phyloP scores from a whole-genome alignment of 495 filamentous ascomycete species.

The Ascodesmis nigricans region DNA sequence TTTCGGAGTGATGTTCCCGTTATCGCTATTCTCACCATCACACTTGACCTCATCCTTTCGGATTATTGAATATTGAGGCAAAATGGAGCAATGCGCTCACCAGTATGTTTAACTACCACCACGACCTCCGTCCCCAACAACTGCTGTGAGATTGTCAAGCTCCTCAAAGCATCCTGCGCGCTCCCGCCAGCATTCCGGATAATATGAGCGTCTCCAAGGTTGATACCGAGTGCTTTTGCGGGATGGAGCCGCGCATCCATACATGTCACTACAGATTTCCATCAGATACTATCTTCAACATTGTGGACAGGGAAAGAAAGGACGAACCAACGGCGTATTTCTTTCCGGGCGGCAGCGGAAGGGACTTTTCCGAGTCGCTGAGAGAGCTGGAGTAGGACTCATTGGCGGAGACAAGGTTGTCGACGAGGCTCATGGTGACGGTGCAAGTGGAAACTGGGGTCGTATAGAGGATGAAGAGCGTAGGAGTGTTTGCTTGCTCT shows the following conservation, averaged over 20 bases:
- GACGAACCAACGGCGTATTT: conserved; percentile 35
- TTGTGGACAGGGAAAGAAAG: not conserved
- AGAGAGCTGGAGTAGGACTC: conserved; percentile 39
- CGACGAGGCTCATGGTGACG: no score
- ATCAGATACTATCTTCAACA: conserved; percentile 3
- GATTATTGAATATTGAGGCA: no score
- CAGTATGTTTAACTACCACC: conserved; percentile 51
- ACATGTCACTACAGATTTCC: conserved; percentile 37
- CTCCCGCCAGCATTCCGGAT: conserved; percentile 60
- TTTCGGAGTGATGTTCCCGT: no score
- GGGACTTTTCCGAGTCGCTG: conserved; percentile 31
- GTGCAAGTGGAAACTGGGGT: no score
- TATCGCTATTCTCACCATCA: not conserved
- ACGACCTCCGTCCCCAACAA: conserved; percentile 61
- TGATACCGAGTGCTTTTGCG: conserved; percentile 45
- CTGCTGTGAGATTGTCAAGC: conserved; percentile 60
- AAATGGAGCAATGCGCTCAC: not conserved
- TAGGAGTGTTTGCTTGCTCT: no score
- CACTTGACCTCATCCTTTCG: not conserved
- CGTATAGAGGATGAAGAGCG: no score
- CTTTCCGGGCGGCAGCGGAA: conserved; percentile 53
- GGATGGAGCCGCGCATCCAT: conserved; percentile 73
- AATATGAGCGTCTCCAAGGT: conserved; percentile 56
- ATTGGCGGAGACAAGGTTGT: conserved; percentile 36
- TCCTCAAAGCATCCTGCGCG: conserved; percentile 45